These are phyloP conservation scores for Diospyros lotus DNA, from an alignment of 148 eudicot species.

Conservation along the genomic window DNA sequence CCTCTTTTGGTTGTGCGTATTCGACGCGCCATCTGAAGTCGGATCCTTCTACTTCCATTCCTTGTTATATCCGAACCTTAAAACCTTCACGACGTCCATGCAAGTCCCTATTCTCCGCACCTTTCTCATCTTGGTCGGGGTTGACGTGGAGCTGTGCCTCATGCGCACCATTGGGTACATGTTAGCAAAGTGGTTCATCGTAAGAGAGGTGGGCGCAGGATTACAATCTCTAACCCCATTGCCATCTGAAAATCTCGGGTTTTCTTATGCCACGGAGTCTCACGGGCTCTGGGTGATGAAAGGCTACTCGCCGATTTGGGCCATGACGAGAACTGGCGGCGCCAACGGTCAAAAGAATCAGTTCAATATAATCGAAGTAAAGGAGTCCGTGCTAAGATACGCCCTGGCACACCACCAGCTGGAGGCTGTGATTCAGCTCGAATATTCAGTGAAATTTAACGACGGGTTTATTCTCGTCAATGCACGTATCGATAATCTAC, in stretches of 20 bases:
- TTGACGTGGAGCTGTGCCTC: slow-evolving; percentile 65
- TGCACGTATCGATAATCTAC: slow-evolving; percentile 67
- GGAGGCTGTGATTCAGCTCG: slow-evolving; percentile 72
- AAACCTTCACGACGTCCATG: slow-evolving; percentile 33
- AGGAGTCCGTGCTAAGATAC: slow-evolving; percentile 64
- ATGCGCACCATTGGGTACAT: slow-evolving; percentile 84
- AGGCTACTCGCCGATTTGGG: slow-evolving; percentile 61
- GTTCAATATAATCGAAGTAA: slow-evolving; percentile 43
- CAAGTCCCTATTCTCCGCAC: slow-evolving; percentile 43
- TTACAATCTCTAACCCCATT: slow-evolving; percentile 34
- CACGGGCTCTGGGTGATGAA: slow-evolving; percentile 74
- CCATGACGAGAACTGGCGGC: slow-evolving; percentile 44
- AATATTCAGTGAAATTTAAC: slow-evolving; percentile 46
- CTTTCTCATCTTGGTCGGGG: slow-evolving; percentile 50
- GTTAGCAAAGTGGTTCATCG: slow-evolving; percentile 66
- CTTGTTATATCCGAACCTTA: slow-evolving; percentile 55
- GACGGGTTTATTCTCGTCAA: slow-evolving; percentile 59
- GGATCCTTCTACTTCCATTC: slow-evolving; percentile 75
- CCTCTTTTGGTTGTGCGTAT: slow-evolving; percentile 75
- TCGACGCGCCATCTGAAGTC: slow-evolving; percentile 60
- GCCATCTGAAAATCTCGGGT: slow-evolving; percentile 35
- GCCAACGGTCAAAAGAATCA: slow-evolving; percentile 4
- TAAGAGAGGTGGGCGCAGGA: slow-evolving; percentile 60
- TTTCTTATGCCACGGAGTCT: slow-evolving; percentile 68
- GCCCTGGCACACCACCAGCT: slow-evolving; percentile 83